Base-by-base conservation (phyloP, 257 asterid species). In the Solanum tarijense region DNA sequence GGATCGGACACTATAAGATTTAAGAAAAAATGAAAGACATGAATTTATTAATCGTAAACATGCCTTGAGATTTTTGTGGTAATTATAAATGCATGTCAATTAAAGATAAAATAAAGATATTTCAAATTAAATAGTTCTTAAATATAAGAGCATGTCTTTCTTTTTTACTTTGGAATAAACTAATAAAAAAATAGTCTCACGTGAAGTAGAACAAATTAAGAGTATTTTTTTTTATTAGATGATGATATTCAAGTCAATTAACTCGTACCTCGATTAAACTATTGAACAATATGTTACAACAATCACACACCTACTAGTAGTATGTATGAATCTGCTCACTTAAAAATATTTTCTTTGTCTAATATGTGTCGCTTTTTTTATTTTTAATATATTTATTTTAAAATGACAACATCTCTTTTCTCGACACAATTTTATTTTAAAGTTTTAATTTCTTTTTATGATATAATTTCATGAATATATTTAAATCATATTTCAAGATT, bases 1-100 rank as follows among this genome's bases (percentile, higher is more conserved):
- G n/a, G 12, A 21, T 58, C 0, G 11, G n/a, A 55, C 25, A 0
- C n/a, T 1, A 48, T 48, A 6, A 16, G 5, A 0, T 55, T 55
- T 55, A 20, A 55, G 25, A 55, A 55, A 55, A 6, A 18, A 18
- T 55, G 10, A 7, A 1, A 58, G 2, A 7, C 5, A 16, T 58
- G 12, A 58, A 58, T 58, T 21, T 58, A 21, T 60, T 3, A 23
- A 60, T 23, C 1, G 29, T 60, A 60, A 23, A 60, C 34, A 27
- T 66, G 29, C 13, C 18, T 12, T 66, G 74, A 66, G 1, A 25
- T 65, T 66, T 66, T 3, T 66, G 3, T 23, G 69, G 21, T 27
- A 12, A 25, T 66, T 11, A 66, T 66, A 25, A 25, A 66, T 5
- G 29, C 16, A n/a, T n/a, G 32, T 65, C 2, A 60, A 60, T 25